Evolutionary conservation across 2,329 filamentous ascomycete species (phyloP), one percentile per base, ranked within the genome.

Genomic region (Myriosclerotinia duriaeana): DNA sequence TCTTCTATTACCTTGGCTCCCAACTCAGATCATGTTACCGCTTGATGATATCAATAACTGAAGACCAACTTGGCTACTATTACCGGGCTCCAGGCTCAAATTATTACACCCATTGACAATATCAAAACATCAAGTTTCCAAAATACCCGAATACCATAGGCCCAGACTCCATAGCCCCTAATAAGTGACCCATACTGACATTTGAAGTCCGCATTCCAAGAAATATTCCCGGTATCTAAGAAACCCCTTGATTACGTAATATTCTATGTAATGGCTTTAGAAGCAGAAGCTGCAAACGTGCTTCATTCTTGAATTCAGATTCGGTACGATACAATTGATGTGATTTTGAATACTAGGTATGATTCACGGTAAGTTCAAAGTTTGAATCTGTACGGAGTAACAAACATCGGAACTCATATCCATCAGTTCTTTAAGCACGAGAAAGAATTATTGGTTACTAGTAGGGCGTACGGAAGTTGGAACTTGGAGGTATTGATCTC

Each of bases 261-360:
- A 60, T 36, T 36, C 9, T 26, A 22, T 40, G 34, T 40, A 38
- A 40, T 40, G 34, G 14, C 20, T 55, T 55, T 20, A n/a, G n/a
- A 22, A 40, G n/a, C 6, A 22, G 14, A 22, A 9, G 56, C 42
- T 56, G 17, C 61, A 56, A 64, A 64, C 61, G 61, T 56, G 61
- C 50, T 56, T 56, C 8, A 48, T 56, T 64, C 61, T 46, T 44
- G 38, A 36, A 30, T 30, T 48, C 20, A n/a, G 56, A 66, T 66
- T 63, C 46, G 55, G 34, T 30, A 20, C 22, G 6, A 36, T 40
- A 14, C 7, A n/a, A 55, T 44, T 38, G 30, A 42, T 22, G 56
- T n/a, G 22, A 22, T n/a, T 22, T 59, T 2, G 26, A 53, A 46
- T n/a, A n/a, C n/a, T n/a, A n/a, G n/a, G n/a, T 17, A 46, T 20